These are phyloP conservation scores for Mycena chlorophos DNA, from an alignment of 768 basidiomycete genomes.

Conservation along the genomic window DNA sequence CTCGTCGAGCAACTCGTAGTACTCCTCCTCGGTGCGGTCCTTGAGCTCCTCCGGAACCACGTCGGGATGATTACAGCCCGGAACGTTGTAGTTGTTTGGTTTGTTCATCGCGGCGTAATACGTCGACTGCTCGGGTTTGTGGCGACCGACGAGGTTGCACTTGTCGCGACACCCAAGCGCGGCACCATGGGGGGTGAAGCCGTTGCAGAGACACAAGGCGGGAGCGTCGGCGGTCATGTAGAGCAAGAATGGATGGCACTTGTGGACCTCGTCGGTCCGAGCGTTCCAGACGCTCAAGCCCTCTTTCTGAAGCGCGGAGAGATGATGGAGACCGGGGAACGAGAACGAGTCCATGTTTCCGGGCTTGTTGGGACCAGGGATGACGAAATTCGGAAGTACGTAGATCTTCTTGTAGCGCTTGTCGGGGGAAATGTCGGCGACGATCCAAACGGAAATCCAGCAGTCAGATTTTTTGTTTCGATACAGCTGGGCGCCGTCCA, in stretches of 20 bases:
- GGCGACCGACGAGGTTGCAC: not conserved
- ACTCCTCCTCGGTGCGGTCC: not conserved
- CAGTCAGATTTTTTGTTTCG: slow-evolving; percentile 34
- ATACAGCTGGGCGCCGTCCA: slow-evolving; percentile 46
- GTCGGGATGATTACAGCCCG: not conserved
- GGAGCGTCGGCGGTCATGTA: not conserved
- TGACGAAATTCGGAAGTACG: slow-evolving; percentile 34
- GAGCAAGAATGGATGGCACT: not conserved
- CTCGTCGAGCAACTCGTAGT: not conserved
- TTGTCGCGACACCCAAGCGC: not conserved
- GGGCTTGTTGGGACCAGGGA: slow-evolving; percentile 40
- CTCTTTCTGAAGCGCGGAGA: slow-evolving; percentile 29
- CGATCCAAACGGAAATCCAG: slow-evolving; percentile 39
- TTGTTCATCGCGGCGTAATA: not conserved
- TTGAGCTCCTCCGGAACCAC: not conserved
- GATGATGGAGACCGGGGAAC: slow-evolving; percentile 36
- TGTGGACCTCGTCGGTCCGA: not conserved
- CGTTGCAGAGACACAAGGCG: not conserved
- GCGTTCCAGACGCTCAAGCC: slow-evolving; percentile 28
- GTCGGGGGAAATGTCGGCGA: slow-evolving; percentile 33
- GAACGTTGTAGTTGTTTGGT: not conserved
- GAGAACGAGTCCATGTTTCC: slow-evolving; percentile 37
- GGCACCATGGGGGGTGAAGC: not conserved
- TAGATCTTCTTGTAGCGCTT: slow-evolving; percentile 33
- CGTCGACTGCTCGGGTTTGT: not conserved